phyloP scores from a whole-genome alignment of 768 basidiomycete genomes.

The Dentipellis sp. region DNA sequence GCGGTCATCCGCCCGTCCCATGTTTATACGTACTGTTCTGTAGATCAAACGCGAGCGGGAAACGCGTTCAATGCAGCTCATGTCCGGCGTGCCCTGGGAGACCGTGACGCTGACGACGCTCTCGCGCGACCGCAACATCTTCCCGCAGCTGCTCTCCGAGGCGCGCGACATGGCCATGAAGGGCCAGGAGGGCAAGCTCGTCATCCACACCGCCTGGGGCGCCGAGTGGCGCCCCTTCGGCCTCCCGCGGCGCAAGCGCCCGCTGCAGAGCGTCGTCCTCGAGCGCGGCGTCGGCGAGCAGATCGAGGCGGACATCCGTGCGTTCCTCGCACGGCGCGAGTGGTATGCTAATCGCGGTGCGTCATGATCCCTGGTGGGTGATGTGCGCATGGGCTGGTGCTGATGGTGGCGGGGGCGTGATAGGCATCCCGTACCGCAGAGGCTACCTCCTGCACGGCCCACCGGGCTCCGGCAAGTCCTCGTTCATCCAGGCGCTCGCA shows the following conservation, averaged over 20 bases:
- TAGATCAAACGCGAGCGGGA: conserved; percentile 94
- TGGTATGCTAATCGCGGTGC: conserved; percentile 96
- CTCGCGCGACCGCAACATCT: conserved; percentile 75
- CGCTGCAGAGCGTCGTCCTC: conserved; percentile 83
- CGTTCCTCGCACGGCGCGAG: conserved; percentile 73
- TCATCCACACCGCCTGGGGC: conserved; percentile 95
- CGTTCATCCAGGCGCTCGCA: conserved; percentile 95
- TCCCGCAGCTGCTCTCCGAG: conserved; percentile 73
- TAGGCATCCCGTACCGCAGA: conserved; percentile 94
- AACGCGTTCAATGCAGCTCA: conserved; percentile 83
- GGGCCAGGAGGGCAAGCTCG: conserved; percentile 86
- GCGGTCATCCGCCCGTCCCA: neutral
- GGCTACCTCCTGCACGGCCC: conserved; percentile 95
- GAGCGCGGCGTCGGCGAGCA: conserved; percentile 74
- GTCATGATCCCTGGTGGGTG: neutral
- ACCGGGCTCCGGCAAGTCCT: conserved; percentile 96
- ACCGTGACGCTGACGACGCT: conserved; percentile 91
- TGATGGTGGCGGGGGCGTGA: conserved; percentile 3
- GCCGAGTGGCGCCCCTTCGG: conserved; percentile 96
- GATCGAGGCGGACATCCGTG: conserved; percentile 71
- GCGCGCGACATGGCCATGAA: conserved; percentile 84
- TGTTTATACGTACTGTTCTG: neutral
- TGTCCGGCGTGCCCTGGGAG: conserved; percentile 94
- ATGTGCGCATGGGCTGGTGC: neutral
- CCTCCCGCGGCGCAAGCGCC: conserved; percentile 77